Percentiles rank a stretch among this genome's conserved stretches.
Conservation (phyloP, 2,329 filamentous ascomycete species). For the Lasiodiplodia theobromae region DNA sequence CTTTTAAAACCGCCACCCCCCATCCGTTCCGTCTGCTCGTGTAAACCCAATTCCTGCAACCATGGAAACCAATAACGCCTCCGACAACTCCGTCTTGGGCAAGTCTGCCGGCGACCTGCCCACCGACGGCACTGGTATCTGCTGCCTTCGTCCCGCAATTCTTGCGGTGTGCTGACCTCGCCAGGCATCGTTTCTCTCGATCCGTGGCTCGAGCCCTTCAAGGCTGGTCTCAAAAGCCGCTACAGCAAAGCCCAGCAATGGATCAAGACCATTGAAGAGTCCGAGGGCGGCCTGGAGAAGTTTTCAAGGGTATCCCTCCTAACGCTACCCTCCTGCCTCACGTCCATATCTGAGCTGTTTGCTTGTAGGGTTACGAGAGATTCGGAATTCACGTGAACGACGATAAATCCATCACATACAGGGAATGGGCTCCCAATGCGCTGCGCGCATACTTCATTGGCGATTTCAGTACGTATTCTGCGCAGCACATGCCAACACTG, state of each 20-base stretch:
- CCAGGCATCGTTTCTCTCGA: conserved; percentile 86
- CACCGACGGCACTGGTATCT: conserved; percentile 75
- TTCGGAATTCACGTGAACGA: conserved; percentile 84
- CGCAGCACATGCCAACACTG: not conserved
- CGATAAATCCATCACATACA: conserved; percentile 86
- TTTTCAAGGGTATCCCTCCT: conserved; percentile 73
- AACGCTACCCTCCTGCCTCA: conserved; percentile 1
- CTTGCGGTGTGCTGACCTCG: conserved; percentile 34
- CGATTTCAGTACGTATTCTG: conserved; percentile 78
- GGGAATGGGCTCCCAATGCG: conserved; percentile 96
- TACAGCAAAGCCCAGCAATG: conserved; percentile 83
- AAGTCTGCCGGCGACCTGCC: conserved; percentile 61
- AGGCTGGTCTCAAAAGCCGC: conserved; percentile 75
- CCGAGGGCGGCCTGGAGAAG: conserved; percentile 88
- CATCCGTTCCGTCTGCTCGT: conserved; percentile 3
- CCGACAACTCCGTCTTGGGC: conserved; percentile 53
- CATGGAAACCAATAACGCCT: conserved; percentile 50
- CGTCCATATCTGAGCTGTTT: conserved; percentile 3
- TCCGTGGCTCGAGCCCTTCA: conserved; percentile 87
- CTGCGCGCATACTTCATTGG: conserved; percentile 84
- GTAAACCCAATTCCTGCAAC: conserved; percentile 6
- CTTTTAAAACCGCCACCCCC: conserved; percentile 24
- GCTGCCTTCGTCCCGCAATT: conserved; percentile 12
- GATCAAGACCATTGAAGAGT: conserved; percentile 82
- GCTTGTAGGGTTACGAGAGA: conserved; percentile 75